Evolutionary conservation across 208 protist species (phyloP).

Genomic region (Acanthamoeba polyphaga): DNA sequence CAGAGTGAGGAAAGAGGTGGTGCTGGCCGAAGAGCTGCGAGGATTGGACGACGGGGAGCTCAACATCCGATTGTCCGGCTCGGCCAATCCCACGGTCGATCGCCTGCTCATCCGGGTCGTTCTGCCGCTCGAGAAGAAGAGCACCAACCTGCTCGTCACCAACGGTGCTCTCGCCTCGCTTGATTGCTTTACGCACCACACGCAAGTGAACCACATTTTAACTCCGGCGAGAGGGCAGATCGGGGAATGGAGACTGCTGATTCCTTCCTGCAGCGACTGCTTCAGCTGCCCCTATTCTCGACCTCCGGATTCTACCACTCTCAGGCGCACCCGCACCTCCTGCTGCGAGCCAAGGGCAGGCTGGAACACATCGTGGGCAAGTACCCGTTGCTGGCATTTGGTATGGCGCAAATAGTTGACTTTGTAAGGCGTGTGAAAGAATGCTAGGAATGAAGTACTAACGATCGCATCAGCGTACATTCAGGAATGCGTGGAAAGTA

Average conservation of each 20-base stretch:
- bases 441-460: background rate
- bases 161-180: background rate
- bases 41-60: conserved; percentile 21
- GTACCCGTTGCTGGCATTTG: background rate
- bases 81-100: conserved; percentile 1
- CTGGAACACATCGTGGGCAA: conserved; percentile 19
- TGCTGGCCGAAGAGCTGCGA: background rate
- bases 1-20: conserved; percentile 23
- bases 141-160: background rate
- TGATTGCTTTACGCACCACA: background rate
- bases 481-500: conserved; percentile 1
- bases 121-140: conserved; percentile 27
- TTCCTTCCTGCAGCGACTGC: conserved; percentile 15
- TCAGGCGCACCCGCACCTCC: background rate
- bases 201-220: background rate
- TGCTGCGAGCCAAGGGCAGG: background rate
- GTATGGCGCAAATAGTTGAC: background rate
- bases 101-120: background rate
- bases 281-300: background rate
- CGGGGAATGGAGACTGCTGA: conserved; percentile 11
- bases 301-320: background rate
- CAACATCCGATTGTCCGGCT: conserved; percentile 9
- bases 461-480: background rate
- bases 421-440: background rate
- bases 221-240: background rate